Conservation (phyloP, 495 filamentous ascomycete species). For the Aspergillus mulundensis region DNA sequence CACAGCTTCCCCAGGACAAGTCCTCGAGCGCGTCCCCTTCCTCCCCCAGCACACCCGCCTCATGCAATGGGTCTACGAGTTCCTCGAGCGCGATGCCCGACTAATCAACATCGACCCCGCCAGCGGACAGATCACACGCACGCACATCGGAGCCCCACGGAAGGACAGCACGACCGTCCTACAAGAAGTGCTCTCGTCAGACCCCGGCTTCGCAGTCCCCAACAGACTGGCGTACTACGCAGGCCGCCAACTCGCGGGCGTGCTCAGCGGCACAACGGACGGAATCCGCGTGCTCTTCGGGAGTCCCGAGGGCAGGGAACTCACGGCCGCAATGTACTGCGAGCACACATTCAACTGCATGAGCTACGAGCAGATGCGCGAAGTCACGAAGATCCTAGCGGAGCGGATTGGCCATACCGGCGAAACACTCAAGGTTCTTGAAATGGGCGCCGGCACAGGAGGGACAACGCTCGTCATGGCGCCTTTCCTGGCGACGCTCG, state of each 20-base stretch:
- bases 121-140: slow-evolving; percentile 31
- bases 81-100: slow-evolving; percentile 36
- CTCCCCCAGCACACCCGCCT: slow-evolving; percentile 26
- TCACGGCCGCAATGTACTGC: slow-evolving; percentile 31
- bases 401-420: background rate
- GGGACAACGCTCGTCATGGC: slow-evolving; percentile 33
- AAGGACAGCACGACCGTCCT: slow-evolving; percentile 31
- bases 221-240: slow-evolving; percentile 37
- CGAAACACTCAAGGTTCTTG: slow-evolving; percentile 32
- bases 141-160: slow-evolving; percentile 26
- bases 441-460: slow-evolving; percentile 42
- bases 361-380: slow-evolving; percentile 33
- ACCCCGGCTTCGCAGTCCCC: slow-evolving; percentile 30
- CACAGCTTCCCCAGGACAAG: slow-evolving; percentile 25
- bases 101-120: slow-evolving; percentile 29
- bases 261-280: slow-evolving; percentile 36
- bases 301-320: slow-evolving; percentile 38
- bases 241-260: slow-evolving; percentile 35
- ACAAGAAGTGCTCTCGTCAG: slow-evolving; percentile 28
- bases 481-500: slow-evolving; percentile 25
- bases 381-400: slow-evolving; percentile 10
- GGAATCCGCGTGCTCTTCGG: slow-evolving; percentile 45
- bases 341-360: slow-evolving; percentile 35
- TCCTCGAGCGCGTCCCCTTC: slow-evolving; percentile 25
- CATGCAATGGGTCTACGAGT: slow-evolving; percentile 29